Evolutionary conservation across 164 flowering plant species (phyloP).

Genomic region (Sextonia rubra): DNA sequence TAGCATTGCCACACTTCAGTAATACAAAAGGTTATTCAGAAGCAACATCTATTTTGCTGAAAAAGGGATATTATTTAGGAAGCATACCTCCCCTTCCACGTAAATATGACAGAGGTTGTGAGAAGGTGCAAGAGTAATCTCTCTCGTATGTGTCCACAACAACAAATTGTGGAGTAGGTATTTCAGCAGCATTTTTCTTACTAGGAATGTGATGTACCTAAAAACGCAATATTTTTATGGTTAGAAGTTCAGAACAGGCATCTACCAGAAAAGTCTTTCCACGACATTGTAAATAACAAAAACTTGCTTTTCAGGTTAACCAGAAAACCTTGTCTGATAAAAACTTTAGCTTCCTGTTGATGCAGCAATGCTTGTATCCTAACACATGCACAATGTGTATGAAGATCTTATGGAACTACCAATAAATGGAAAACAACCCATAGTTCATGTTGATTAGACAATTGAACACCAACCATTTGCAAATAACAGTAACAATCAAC

Average conservation of each 20-base stretch:
- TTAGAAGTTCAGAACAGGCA: neutral
- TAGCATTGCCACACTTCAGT: neutral
- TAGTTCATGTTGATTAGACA: too few relatives aligned
- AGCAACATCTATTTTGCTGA: neutral
- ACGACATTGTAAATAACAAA: neutral
- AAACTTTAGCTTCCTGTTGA: too few relatives aligned
- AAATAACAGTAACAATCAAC: too few relatives aligned
- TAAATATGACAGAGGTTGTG: slow-evolving; percentile 79
- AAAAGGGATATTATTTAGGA: neutral
- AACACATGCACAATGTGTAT: too few relatives aligned
- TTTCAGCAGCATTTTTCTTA: slow-evolving; percentile 75
- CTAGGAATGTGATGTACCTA: slow-evolving; percentile 52
- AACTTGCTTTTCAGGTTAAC: neutral
- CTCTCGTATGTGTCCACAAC: slow-evolving; percentile 92
- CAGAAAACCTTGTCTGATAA: neutral
- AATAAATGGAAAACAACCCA: too few relatives aligned
- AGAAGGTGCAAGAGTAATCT: slow-evolving; percentile 76
- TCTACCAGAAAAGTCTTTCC: neutral
- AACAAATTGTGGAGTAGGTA: slow-evolving; percentile 90
- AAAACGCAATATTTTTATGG: slow-evolving; percentile 3
- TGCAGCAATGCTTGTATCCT: too few relatives aligned
- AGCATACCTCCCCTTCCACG: slow-evolving; percentile 91
- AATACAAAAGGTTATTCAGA: neutral
- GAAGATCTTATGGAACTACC: too few relatives aligned
- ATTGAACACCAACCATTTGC: too few relatives aligned